A percentile compares a stretch with the other conserved stretches of the same genome.
These are phyloP conservation scores for Solanum hybrid DNA, from an alignment of 305 asterid species.

Conservation along the genomic window DNA sequence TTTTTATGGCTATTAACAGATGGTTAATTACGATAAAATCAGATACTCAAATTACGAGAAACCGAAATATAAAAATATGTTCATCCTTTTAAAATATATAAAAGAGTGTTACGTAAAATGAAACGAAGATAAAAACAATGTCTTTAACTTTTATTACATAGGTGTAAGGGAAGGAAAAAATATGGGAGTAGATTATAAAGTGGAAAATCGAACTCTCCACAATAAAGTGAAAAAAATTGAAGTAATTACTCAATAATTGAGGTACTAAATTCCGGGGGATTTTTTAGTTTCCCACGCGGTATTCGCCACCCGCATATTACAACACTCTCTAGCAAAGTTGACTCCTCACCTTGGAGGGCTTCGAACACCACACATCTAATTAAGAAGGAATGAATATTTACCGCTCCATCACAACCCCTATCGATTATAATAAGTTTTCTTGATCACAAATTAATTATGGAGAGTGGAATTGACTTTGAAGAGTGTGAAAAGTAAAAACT, in stretches of 20 bases:
- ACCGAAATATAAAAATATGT: background rate
- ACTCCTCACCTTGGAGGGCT: background rate
- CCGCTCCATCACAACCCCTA: background rate
- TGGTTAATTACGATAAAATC: background rate
- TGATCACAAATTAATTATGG: conserved; percentile 5
- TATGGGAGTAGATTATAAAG: background rate
- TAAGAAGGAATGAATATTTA: too few relatives aligned
- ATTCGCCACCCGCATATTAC: background rate
- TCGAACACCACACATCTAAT: too few relatives aligned
- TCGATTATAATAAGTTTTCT: conserved; percentile 8
- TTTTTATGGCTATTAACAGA: background rate
- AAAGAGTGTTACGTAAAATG: background rate
- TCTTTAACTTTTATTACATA: background rate
- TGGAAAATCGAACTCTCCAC: background rate
- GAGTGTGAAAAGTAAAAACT: conserved; percentile 34
- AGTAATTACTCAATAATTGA: background rate
- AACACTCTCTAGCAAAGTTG: background rate
- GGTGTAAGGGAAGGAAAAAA: background rate
- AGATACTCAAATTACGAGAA: background rate
- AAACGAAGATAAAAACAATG: background rate
- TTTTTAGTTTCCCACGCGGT: background rate
- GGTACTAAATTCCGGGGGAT: background rate
- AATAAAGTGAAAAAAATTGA: background rate
- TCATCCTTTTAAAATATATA: background rate
- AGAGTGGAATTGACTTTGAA: conserved; percentile 28